Base-by-base conservation (phyloP, 805 yeast genomes). In the Ogataea naganishii region DNA sequence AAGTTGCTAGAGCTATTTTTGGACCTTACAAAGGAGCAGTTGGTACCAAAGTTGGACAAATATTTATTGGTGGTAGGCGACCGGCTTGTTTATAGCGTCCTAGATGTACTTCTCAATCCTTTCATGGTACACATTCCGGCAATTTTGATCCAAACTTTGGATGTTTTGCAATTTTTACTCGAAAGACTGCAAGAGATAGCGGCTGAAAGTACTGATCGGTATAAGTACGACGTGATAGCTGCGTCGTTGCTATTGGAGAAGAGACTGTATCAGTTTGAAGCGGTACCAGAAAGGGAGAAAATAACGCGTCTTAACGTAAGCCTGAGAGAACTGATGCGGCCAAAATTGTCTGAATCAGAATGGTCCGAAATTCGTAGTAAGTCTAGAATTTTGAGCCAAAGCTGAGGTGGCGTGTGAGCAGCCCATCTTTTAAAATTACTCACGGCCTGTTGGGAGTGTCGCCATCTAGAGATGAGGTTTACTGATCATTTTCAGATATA, bases 91-190 rank as follows among this genome's bases (percentile, higher is more conserved):
- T 44, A 45, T 18, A 25, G 43, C 1, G n/a, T 44, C 3, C 30
- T 54, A 18, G 49, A 49, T 15, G 29, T 43, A 2, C 31, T 52
- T 4, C 24, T 38, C 18, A 44, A 54, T 27, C 59, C 60, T 7
- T 52, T 38, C 29, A 31, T 42, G 2, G 29, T 39, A 6, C 38
- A 35, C 27, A 33, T 51, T 3, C 20, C 26, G 3, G 37, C 35
- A 1, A 22, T 37, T 12, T 26, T 44, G 1, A 22, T 23, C 1
- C 17, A 24, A 27, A 27, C 37, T 7, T 16, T 43, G 16, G 26
- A 8, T 23, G 32, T 35, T 19, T 20, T 37, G 14, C 16, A 10
- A 13, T 2, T 15, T 15, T 20, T 36, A 26, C 20, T 36, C 11
- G 20, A n/a, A 2, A 20, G n/a, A 14, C 19, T 18, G 2, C 35